Evolutionary conservation across 164 flowering plant species (phyloP), one percentile per base, ranked within the genome.

Genomic region (Piper longum): DNA sequence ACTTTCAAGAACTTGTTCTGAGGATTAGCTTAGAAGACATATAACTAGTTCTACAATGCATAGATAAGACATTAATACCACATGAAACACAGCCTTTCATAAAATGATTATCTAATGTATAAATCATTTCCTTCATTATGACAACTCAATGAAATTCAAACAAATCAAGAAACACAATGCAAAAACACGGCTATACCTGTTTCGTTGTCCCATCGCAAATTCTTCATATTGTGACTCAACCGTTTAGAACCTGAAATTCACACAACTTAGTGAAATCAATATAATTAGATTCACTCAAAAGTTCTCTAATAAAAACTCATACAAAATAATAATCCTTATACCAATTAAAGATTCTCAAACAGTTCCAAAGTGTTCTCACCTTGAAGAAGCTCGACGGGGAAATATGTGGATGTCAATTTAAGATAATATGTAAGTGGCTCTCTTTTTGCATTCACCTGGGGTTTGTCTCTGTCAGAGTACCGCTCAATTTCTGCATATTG

Each of bases 151-250:
- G 36, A 26, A 26, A 26, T 26, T 26, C 36, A 26, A 26, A 26
- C 36, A 26, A 26, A 26, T 0, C 36, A 26, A 26, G 36, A 26
- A 26, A 26, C 36, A 2, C 36, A 26, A 26, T 26, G 36, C 36
- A 26, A 7, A 17, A 36, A 43, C 62, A 4, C n/a, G 43, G 60
- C 57, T 65, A 61, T 26, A 78, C 82, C 84, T 75, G 80, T 39
- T 51, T 78, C 77, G 40, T 74, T 74, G 68, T 76, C 73, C 84
- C 84, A 81, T 3, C 73, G 74, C 55, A 75, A 74, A 58, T 73
- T 77, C 72, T 68, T 78, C 62, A 56, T 60, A 51, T 64, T 68
- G 61, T 55, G 76, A 41, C 62, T 59, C 69, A 36, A 67, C 42
- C 59, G 58, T 58, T 57, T 73, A 19, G 63, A 43, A 72, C 75